Conservation (phyloP, 805 yeast genomes). For the Saturnispora diversa region DNA sequence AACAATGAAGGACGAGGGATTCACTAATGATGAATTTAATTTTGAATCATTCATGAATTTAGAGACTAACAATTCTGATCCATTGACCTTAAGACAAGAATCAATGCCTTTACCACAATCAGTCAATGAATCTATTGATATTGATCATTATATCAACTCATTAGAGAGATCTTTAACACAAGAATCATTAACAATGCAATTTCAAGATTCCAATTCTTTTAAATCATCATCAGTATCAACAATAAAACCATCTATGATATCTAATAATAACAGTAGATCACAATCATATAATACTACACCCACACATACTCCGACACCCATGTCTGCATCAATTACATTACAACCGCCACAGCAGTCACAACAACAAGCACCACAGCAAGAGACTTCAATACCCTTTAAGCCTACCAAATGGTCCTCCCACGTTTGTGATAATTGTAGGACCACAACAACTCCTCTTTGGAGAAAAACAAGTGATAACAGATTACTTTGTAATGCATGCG, state of each 20-base stretch:
- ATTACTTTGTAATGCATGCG: conserved; percentile 90
- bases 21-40: conserved; percentile 21
- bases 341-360: neutral
- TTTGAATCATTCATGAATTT: conserved; percentile 29
- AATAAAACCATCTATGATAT: neutral
- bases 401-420: conserved; percentile 8
- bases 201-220: neutral
- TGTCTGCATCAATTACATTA: neutral
- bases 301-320: neutral
- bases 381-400: conserved; percentile 28
- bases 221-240: neutral
- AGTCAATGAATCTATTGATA: conserved; percentile 1
- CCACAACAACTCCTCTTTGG: conserved; percentile 92
- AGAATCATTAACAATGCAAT: neutral
- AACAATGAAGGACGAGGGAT: neutral
- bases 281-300: neutral
- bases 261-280: neutral
- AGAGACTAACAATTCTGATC: conserved; percentile 8
- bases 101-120: conserved; percentile 2
- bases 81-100: neutral
- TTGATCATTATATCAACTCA: conserved; percentile 9
- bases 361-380: conserved; percentile 10
- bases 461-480: conserved; percentile 73
- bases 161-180: conserved; percentile 3
- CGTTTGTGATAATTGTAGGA: conserved; percentile 78